Percentiles rank a stretch among this genome's conserved stretches.
phyloP scores from a whole-genome alignment of 139 green algal species.

The Yamagishiella unicocca region DNA sequence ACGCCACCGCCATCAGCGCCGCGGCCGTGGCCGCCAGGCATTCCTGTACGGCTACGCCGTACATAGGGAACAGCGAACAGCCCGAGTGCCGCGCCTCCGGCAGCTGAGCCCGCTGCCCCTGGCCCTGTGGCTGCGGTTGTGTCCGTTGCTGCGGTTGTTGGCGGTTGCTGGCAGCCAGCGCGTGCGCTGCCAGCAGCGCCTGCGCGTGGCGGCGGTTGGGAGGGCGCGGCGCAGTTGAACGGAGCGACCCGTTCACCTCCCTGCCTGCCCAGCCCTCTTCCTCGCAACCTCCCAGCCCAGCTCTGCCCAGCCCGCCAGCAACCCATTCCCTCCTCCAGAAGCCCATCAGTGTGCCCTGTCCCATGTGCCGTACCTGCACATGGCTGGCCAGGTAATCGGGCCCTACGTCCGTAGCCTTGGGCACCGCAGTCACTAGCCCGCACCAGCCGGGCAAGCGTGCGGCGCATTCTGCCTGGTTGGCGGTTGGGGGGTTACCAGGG shows the following conservation, averaged over 20 bases:
- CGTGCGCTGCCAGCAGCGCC: conserved; percentile 17
- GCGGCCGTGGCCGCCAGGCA: conserved; percentile 6
- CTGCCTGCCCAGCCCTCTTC: no score
- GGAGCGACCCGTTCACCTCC: no score
- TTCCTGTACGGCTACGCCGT: conserved; percentile 2
- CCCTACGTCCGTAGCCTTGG: conserved; percentile 26
- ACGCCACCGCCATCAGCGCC: conserved; percentile 10
- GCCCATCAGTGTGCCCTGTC: no score
- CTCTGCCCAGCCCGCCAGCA: no score
- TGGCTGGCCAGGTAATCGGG: conserved; percentile 11
- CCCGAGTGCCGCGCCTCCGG: not conserved
- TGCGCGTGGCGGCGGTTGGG: no score
- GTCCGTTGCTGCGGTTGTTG: no score
- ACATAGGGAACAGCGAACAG: conserved; percentile 1
- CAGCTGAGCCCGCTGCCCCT: no score
- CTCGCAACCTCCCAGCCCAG: no score
- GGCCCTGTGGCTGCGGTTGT: not conserved
- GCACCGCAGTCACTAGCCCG: not conserved
- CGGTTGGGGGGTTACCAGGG: not conserved
- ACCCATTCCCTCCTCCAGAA: not conserved
- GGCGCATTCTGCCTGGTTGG: not conserved
- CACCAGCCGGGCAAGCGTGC: conserved; percentile 1
- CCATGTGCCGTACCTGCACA: conserved; percentile 16
- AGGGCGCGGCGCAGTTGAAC: no score
- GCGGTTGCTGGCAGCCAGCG: not conserved